These are phyloP conservation scores for Margaritispora aquatica DNA, from an alignment of 495 filamentous ascomycete species.

Conservation along the genomic window DNA sequence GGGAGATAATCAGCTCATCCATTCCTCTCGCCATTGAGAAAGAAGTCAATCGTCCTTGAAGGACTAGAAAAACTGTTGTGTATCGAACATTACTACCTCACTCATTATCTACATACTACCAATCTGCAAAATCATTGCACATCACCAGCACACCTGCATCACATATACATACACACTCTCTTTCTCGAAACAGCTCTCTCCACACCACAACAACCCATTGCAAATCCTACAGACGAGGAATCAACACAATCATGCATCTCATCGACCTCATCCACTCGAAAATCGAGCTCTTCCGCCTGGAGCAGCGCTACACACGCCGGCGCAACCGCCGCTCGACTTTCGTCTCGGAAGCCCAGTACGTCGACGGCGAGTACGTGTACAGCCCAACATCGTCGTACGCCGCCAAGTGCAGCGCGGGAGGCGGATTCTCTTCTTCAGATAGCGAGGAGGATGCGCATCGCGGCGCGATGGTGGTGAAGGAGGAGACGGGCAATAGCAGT, in stretches of 20 bases:
- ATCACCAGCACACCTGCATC: neutral
- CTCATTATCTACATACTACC: neutral
- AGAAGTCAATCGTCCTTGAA: neutral
- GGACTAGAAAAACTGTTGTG: neutral
- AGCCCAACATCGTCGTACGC: constrained; percentile 17
- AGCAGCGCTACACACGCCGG: constrained; percentile 85
- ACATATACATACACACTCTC: neutral
- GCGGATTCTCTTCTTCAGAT: constrained; percentile 14
- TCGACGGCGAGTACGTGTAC: constrained; percentile 89
- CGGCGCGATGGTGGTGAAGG: constrained; percentile 27
- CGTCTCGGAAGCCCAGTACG: constrained; percentile 77
- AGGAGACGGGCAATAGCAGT: constrained; percentile 29
- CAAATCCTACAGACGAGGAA: neutral
- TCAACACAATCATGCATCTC: constrained; percentile 29
- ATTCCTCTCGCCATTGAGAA: neutral
- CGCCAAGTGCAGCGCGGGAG: constrained; percentile 13
- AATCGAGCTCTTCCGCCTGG: constrained; percentile 85
- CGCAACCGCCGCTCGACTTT: constrained; percentile 78
- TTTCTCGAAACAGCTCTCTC: neutral
- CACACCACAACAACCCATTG: neutral
- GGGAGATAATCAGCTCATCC: neutral
- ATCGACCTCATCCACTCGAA: constrained; percentile 50
- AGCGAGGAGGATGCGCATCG: constrained; percentile 8
- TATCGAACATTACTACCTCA: neutral
- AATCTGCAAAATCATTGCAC: neutral